These are phyloP conservation scores for Ceratocystis destructans DNA, from an alignment of 2,329 filamentous ascomycete species.

Conservation along the genomic window DNA sequence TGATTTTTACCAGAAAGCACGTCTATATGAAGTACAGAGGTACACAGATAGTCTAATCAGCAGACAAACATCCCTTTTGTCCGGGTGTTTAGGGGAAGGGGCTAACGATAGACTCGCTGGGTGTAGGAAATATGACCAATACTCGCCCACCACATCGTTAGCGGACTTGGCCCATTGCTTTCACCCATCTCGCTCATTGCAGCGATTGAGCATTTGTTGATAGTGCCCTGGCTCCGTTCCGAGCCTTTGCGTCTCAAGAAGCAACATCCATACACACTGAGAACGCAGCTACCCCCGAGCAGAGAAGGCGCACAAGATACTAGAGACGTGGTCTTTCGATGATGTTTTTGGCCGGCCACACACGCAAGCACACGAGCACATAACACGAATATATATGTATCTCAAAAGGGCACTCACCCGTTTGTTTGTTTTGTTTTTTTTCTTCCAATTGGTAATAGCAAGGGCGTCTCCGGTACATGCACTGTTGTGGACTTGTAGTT, in stretches of 20 bases:
- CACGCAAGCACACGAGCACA: not conserved
- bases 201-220: not conserved
- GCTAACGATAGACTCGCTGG: not conserved
- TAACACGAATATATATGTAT: not conserved
- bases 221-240: not conserved
- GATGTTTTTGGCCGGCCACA: not conserved
- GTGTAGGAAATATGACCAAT: not conserved
- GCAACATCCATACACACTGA: not conserved
- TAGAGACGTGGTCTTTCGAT: not conserved
- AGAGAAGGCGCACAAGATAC: not conserved
- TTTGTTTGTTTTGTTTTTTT: not conserved
- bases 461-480: too few relatives aligned
- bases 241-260: not conserved
- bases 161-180: not conserved
- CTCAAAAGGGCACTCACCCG: not conserved
- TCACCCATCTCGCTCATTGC: not conserved
- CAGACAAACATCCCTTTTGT: not conserved
- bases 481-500: too few relatives aligned
- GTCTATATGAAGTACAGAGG: not conserved
- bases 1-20: too few relatives aligned
- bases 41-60: not conserved
- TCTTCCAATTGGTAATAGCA: not conserved
- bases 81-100: not conserved
- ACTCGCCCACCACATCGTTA: not conserved
- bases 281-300: not conserved